phyloP scores from a whole-genome alignment of 495 filamentous ascomycete genomes.

The Aspergillus saccharolyticus region DNA sequence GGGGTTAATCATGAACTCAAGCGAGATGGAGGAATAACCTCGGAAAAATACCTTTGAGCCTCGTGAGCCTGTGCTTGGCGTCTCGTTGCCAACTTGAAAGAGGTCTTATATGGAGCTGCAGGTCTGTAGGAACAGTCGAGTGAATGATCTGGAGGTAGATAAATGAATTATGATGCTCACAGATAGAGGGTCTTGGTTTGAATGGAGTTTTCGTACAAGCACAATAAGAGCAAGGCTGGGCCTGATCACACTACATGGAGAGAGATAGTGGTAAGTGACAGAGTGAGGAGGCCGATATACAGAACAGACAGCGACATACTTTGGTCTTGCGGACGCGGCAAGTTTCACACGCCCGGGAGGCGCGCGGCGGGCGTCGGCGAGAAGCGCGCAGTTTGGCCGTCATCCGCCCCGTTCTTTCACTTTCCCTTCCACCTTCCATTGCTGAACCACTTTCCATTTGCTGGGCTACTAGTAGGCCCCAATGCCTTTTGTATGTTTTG shows the following conservation, averaged over 20 bases:
- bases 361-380: slow-evolving; percentile 17
- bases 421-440: slow-evolving; percentile 3
- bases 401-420: background rate
- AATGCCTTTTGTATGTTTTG: background rate
- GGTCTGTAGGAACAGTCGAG: slow-evolving; percentile 21
- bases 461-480: background rate
- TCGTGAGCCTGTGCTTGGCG: slow-evolving; percentile 8
- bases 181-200: background rate
- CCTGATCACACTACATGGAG: slow-evolving; percentile 21
- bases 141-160: slow-evolving; percentile 15
- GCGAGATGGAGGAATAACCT: background rate
- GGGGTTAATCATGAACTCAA: background rate
- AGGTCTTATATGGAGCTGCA: slow-evolving; percentile 4
- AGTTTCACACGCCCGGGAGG: slow-evolving; percentile 24
- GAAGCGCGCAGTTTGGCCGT: slow-evolving; percentile 12
- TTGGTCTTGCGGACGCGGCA: slow-evolving; percentile 26
- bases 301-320: slow-evolving; percentile 6
- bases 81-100: slow-evolving; percentile 7
- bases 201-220: slow-evolving; percentile 19
- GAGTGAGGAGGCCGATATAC: background rate
- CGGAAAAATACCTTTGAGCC: slow-evolving; percentile 12
- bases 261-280: background rate
- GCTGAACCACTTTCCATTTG: background rate
- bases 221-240: slow-evolving; percentile 24
- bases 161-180: background rate